Evolutionary conservation across 2,329 filamentous ascomycete species (phyloP).

Genomic region (Trichoderma brevicompactum): DNA sequence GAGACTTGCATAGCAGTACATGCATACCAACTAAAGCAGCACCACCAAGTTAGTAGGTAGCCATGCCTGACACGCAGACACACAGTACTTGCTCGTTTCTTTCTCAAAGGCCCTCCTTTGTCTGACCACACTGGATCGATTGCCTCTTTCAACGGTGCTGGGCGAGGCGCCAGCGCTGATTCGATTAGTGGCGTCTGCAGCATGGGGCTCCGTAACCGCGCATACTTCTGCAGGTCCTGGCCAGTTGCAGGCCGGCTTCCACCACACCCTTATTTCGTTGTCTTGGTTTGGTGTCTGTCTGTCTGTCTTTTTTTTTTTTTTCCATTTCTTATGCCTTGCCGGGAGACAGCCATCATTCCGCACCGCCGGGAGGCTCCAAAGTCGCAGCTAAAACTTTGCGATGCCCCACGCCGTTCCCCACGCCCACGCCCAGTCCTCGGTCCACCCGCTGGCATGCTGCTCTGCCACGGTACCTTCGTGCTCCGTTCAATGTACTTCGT

Average conservation of each 20-base stretch:
- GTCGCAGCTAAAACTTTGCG: slow-evolving; percentile 12
- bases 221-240: slow-evolving; percentile 25
- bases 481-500: too few relatives aligned
- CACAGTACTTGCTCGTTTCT: background rate
- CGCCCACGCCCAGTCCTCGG: background rate
- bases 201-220: slow-evolving; percentile 13
- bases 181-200: slow-evolving; percentile 19
- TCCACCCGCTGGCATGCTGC: slow-evolving; percentile 2
- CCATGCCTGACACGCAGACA: background rate
- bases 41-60: too few relatives aligned
- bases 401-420: slow-evolving; percentile 25
- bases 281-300: background rate
- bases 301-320: background rate
- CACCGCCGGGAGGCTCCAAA: slow-evolving; percentile 6
- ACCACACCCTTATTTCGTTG: slow-evolving; percentile 3
- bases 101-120: background rate
- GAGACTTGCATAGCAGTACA: background rate
- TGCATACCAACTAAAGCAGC: too few relatives aligned
- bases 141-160: slow-evolving; percentile 17
- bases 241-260: background rate
- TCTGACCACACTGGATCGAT: slow-evolving; percentile 13
- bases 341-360: slow-evolving; percentile 15
- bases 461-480: background rate
- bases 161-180: slow-evolving; percentile 8
- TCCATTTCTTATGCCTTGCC: background rate